These are phyloP conservation scores for Leccinum fuscescens DNA, from an alignment of 1,284 basidiomycete genomes.

Conservation along the genomic window DNA sequence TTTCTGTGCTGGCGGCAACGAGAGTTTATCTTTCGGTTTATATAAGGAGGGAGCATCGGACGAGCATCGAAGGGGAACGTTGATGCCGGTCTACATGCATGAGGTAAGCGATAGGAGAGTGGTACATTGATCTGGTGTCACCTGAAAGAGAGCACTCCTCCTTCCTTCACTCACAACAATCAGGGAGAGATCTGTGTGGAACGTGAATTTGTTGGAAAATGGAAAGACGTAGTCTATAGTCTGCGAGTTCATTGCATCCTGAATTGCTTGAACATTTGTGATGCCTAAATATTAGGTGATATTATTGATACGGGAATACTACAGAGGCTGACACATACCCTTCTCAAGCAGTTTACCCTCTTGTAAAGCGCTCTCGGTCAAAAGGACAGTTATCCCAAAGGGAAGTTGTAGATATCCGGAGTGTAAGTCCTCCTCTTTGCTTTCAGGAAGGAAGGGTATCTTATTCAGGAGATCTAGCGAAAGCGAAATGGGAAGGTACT, in stretches of 20 bases:
- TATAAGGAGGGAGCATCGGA: conserved; percentile 40
- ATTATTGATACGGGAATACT: neutral
- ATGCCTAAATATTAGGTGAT: conserved; percentile 45
- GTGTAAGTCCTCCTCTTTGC: conserved; percentile 71
- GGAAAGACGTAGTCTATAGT: conserved; percentile 81
- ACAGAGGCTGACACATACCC: conserved; percentile 38
- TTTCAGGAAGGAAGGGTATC: conserved; percentile 60
- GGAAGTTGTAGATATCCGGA: conserved; percentile 77
- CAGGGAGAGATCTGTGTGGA: conserved; percentile 72
- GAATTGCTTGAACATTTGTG: conserved; percentile 66
- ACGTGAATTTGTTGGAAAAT: conserved; percentile 66
- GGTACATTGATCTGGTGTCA: conserved; percentile 19
- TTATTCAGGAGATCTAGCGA: conserved; percentile 63
- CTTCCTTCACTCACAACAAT: conserved; percentile 67
- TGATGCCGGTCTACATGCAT: conserved; percentile 49
- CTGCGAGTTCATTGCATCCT: conserved; percentile 66
- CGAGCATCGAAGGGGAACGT: conserved; percentile 43
- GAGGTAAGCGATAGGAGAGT: neutral
- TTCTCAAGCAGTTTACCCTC: conserved; percentile 67
- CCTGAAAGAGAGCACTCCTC: conserved; percentile 67
- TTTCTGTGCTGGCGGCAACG: conserved; percentile 43
- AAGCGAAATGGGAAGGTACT: conserved; percentile 49
- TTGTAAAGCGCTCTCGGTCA: conserved; percentile 66
- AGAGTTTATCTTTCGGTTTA: conserved; percentile 43
- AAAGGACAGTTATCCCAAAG: conserved; percentile 55